Percentiles rank a stretch among this genome's conserved stretches.
Evolutionary conservation across 192 early-diverging fungal genomes (phyloP).

Genomic region (Neocallimastix lanati): DNA sequence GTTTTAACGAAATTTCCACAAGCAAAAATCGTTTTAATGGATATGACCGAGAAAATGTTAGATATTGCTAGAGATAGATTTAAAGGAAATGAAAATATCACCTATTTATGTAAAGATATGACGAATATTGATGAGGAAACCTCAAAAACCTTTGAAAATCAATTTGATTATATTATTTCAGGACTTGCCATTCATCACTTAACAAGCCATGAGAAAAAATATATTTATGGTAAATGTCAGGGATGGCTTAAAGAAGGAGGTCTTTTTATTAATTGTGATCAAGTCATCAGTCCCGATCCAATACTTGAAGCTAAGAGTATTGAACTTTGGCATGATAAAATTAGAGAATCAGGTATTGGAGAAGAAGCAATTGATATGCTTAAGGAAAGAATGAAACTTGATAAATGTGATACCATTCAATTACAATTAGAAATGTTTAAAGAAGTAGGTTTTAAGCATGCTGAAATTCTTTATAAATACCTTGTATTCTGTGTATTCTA

Average conservation of each 20-base stretch:
- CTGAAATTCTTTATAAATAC: not conserved
- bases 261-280: not conserved
- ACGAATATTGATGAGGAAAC: not conserved
- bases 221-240: not conserved
- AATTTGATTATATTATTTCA: not conserved
- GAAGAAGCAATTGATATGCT: not conserved
- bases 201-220: not conserved
- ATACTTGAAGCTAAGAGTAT: not conserved
- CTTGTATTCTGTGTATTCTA: not conserved
- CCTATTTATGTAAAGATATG: not conserved
- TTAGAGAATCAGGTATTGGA: not conserved
- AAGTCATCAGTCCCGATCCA: not conserved
- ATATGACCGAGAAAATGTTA: not conserved
- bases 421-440: not conserved
- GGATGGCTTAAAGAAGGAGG: not conserved
- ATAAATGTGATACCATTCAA: not conserved
- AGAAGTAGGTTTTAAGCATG: not conserved
- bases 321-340: not conserved
- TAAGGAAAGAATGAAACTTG: not conserved
- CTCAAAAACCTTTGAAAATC: not conserved
- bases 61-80: not conserved
- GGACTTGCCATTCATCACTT: not conserved
- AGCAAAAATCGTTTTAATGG: not conserved
- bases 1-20: not conserved
- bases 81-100: not conserved